These are phyloP conservation scores for Kwoniella shivajii DNA, from an alignment of 1,284 basidiomycete species.

Conservation along the genomic window DNA sequence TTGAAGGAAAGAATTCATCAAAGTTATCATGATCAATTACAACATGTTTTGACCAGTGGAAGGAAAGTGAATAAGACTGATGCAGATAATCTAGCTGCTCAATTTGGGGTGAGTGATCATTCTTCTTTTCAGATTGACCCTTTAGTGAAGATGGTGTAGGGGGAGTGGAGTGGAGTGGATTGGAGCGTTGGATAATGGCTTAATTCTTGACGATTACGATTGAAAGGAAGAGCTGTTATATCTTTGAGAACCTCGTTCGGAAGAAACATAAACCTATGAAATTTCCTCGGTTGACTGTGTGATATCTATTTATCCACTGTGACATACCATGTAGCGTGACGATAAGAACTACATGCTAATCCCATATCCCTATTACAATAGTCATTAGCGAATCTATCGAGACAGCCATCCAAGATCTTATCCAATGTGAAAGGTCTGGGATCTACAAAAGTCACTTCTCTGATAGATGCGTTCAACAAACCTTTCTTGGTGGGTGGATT, in stretches of 20 bases:
- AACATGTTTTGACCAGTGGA: constrained; percentile 83
- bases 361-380: constrained; percentile 3
- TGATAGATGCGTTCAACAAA: constrained; percentile 59
- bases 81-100: constrained; percentile 85
- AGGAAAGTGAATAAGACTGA: constrained; percentile 97
- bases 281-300: no score
- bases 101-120: constrained; percentile 76
- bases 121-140: no score
- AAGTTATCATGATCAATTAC: constrained; percentile 78
- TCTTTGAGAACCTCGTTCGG: no score
- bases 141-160: no score
- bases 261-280: no score
- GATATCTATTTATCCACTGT: no score
- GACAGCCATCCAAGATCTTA: constrained; percentile 72
- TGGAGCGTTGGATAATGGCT: no score
- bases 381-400: constrained; percentile 81
- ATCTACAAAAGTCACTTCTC: constrained; percentile 80
- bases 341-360: neutral
- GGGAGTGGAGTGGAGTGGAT: no score
- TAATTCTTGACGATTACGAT: no score
- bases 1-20: constrained; percentile 93
- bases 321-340: neutral
- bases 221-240: no score
- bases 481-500: constrained; percentile 54
- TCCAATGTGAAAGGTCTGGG: constrained; percentile 89